phyloP scores from a whole-genome alignment of 257 asterid genomes.

The Lithospermum erythrorhizon region DNA sequence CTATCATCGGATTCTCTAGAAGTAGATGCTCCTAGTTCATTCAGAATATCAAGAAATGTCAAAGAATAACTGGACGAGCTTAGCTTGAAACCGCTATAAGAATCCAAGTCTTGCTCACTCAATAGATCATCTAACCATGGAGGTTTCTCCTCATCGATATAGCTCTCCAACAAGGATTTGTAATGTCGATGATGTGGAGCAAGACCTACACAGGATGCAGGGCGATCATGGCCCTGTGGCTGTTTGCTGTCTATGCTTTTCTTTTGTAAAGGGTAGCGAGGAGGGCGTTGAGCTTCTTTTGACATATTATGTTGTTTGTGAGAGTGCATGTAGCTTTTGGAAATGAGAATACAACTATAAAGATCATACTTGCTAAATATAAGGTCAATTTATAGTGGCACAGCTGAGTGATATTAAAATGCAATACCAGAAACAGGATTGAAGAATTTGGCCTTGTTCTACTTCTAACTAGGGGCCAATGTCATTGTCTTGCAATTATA shows the following conservation, averaged over 20 bases:
- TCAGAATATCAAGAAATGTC: slow-evolving; percentile 26
- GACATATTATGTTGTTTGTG: slow-evolving; percentile 30
- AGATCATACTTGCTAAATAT: background rate
- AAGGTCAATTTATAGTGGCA: background rate
- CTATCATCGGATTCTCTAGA: slow-evolving; percentile 35
- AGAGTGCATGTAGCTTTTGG: background rate
- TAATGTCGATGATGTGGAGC: slow-evolving; percentile 25
- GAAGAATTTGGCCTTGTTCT: background rate
- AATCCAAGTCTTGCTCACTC: slow-evolving; percentile 39
- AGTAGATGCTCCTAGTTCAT: slow-evolving; percentile 22
- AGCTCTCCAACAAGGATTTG: slow-evolving; percentile 36
- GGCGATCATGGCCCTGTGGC: slow-evolving; percentile 4
- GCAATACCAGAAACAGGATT: background rate
- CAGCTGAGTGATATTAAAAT: background rate
- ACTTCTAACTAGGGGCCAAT: background rate
- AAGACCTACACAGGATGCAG: slow-evolving; percentile 17
- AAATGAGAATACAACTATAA: background rate
- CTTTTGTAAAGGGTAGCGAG: slow-evolving; percentile 78
- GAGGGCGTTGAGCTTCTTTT: slow-evolving; percentile 76
- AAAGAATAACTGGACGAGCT: slow-evolving; percentile 58
- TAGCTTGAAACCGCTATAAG: slow-evolving; percentile 24
- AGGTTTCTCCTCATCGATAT: slow-evolving; percentile 45
- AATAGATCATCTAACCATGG: slow-evolving; percentile 64
- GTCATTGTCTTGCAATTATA: background rate
- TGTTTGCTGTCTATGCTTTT: slow-evolving; percentile 19